These are phyloP conservation scores for Xylaria flabelliformis DNA, from an alignment of 495 filamentous ascomycete species.

Conservation along the genomic window DNA sequence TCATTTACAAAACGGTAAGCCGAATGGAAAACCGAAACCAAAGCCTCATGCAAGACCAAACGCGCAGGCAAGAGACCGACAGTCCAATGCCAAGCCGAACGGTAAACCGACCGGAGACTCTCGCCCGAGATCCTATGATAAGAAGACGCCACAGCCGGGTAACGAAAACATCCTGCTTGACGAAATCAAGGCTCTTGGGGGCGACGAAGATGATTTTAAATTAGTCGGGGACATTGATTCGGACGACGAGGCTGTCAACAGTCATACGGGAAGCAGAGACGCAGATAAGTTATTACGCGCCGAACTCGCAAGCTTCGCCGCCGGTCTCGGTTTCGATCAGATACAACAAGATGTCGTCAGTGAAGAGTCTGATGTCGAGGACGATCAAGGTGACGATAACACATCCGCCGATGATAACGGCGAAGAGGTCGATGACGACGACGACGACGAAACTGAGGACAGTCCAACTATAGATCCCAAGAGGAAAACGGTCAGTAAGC, in stretches of 20 bases:
- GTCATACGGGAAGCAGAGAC: slow-evolving; percentile 36
- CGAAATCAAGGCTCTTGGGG: slow-evolving; percentile 78
- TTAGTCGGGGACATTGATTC: slow-evolving; percentile 68
- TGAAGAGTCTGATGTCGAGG: slow-evolving; percentile 41
- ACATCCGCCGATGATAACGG: slow-evolving; percentile 20
- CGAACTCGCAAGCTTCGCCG: slow-evolving; percentile 52
- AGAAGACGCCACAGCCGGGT: slow-evolving; percentile 43
- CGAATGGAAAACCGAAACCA: slow-evolving; percentile 50
- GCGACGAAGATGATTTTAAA: slow-evolving; percentile 75
- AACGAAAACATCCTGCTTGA: slow-evolving; percentile 55
- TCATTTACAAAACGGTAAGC: slow-evolving; percentile 41
- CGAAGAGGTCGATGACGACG: slow-evolving; percentile 26
- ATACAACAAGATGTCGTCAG: slow-evolving; percentile 35
- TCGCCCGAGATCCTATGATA: slow-evolving; percentile 34
- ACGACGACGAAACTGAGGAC: slow-evolving; percentile 37
- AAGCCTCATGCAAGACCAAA: slow-evolving; percentile 10
- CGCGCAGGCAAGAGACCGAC: slow-evolving; percentile 43
- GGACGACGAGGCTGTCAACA: slow-evolving; percentile 62
- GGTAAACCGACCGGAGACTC: slow-evolving; percentile 34
- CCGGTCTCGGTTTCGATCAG: slow-evolving; percentile 55
- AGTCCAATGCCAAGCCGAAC: slow-evolving; percentile 43
- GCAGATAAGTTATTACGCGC: slow-evolving; percentile 47
- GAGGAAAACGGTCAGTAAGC: slow-evolving; percentile 53
- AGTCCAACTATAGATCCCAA: slow-evolving; percentile 31
- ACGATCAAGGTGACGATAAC: slow-evolving; percentile 34